phyloP scores from a whole-genome alignment of 2,329 filamentous ascomycete species.

The Cladosporium colombiae region DNA sequence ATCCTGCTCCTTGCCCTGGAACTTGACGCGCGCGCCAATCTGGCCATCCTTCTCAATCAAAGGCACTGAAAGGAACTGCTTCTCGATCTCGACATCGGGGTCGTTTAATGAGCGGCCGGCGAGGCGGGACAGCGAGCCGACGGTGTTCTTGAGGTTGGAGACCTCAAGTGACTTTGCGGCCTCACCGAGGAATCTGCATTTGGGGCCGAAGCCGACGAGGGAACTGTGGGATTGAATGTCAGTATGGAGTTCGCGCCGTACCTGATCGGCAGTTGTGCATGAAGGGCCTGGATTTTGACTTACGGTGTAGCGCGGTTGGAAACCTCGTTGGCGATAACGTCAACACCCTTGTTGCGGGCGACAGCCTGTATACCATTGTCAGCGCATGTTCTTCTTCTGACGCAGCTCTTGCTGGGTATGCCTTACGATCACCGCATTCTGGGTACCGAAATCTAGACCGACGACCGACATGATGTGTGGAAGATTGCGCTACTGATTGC shows the following conservation, averaged over 20 bases:
- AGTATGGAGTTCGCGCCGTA: not conserved
- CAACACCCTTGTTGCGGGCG: constrained; percentile 96
- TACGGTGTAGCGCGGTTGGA: constrained; percentile 98
- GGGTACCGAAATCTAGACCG: constrained; percentile 91
- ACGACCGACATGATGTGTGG: constrained; percentile 40
- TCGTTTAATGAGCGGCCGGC: constrained; percentile 84
- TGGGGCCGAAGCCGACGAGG: constrained; percentile 91
- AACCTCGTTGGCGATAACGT: constrained; percentile 99
- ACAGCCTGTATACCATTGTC: constrained; percentile 49
- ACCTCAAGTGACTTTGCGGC: constrained; percentile 97
- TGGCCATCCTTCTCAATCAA: constrained; percentile 91
- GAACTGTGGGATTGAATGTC: constrained; percentile 58
- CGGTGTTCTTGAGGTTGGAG: constrained; percentile 99
- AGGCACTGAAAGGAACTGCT: constrained; percentile 82
- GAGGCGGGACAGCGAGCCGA: constrained; percentile 88
- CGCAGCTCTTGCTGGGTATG: constrained; percentile 21
- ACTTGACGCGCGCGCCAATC: constrained; percentile 90
- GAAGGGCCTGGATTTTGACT: constrained; percentile 46
- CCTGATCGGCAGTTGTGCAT: constrained; percentile 25
- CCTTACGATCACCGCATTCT: constrained; percentile 84
- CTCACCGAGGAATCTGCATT: constrained; percentile 92
- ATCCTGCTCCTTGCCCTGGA: constrained; percentile 90
- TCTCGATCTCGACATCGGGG: constrained; percentile 90
- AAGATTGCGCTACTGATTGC: not conserved
- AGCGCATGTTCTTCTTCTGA: constrained; percentile 39